phyloP scores from a whole-genome alignment of 2,329 filamentous ascomycete genomes.

The Tolypocladium endophyticum region DNA sequence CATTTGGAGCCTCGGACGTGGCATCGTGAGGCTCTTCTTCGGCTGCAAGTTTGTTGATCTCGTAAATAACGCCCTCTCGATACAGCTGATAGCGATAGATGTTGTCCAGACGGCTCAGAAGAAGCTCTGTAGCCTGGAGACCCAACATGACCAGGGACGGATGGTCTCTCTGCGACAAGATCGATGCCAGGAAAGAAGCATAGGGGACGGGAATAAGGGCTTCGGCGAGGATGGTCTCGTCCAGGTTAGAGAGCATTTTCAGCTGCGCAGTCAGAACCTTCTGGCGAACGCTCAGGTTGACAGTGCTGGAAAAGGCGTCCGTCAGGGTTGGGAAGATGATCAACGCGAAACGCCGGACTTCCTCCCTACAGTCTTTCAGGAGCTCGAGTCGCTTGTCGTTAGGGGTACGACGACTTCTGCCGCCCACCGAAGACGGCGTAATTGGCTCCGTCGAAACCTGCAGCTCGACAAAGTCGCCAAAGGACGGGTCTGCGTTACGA shows the following conservation, averaged over 20 bases:
- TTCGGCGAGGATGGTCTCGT: conserved; percentile 73
- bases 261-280: conserved; percentile 93
- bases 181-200: conserved; percentile 89
- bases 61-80: conserved; percentile 86
- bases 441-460: conserved; percentile 26
- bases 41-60: conserved; percentile 71
- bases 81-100: conserved; percentile 97
- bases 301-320: conserved; percentile 94
- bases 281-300: conserved; percentile 87
- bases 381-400: conserved; percentile 77
- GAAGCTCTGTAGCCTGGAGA: conserved; percentile 78
- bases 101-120: conserved; percentile 71
- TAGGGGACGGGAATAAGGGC: conserved; percentile 83
- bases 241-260: conserved; percentile 96
- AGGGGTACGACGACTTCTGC: conserved; percentile 31
- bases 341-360: conserved; percentile 85
- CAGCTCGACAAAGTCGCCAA: conserved; percentile 34
- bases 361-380: conserved; percentile 68
- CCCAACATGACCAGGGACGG: conserved; percentile 76
- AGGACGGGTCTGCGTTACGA: conserved; percentile 34
- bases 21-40: conserved; percentile 21
- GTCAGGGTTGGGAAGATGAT: conserved; percentile 92
- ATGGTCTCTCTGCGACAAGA: conserved; percentile 91
- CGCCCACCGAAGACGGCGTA: conserved; percentile 23
- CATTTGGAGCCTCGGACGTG: conserved; percentile 1